phyloP scores from a whole-genome alignment of 164 flowering plant species.

The Cinnamomum micranthum region DNA sequence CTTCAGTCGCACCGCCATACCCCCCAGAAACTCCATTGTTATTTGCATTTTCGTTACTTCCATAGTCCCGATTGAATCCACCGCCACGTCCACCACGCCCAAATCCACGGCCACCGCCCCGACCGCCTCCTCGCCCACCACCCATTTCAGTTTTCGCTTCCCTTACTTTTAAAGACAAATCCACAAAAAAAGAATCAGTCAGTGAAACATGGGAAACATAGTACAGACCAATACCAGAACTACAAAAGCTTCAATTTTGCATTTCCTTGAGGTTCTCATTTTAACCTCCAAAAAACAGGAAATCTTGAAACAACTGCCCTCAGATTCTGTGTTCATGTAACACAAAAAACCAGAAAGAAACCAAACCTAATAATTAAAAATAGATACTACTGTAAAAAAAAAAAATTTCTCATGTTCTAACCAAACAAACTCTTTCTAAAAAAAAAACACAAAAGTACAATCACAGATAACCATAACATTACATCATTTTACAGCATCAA shows the following conservation, averaged over 20 bases:
- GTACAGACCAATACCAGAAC: neutral
- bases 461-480: too few relatives aligned
- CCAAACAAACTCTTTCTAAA: too few relatives aligned
- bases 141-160: conserved; percentile 40
- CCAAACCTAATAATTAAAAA: too few relatives aligned
- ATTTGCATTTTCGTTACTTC: conserved; percentile 33
- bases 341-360: too few relatives aligned
- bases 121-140: conserved; percentile 43
- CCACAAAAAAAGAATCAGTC: neutral
- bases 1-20: conserved; percentile 22
- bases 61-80: conserved; percentile 37
- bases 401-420: too few relatives aligned
- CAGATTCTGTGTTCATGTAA: too few relatives aligned
- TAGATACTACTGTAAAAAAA: too few relatives aligned
- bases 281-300: neutral
- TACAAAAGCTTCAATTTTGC: neutral
- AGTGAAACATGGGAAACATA: neutral
- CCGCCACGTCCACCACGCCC: conserved; percentile 35
- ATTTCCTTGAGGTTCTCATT: neutral
- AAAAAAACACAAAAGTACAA: too few relatives aligned
- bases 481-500: too few relatives aligned
- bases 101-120: conserved; percentile 42
- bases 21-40: conserved; percentile 28
- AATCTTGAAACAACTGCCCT: too few relatives aligned
- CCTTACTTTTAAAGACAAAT: conserved; percentile 33